These are phyloP conservation scores for Euclidium syriacum DNA, from an alignment of 345 rosid genomes.

Conservation along the genomic window DNA sequence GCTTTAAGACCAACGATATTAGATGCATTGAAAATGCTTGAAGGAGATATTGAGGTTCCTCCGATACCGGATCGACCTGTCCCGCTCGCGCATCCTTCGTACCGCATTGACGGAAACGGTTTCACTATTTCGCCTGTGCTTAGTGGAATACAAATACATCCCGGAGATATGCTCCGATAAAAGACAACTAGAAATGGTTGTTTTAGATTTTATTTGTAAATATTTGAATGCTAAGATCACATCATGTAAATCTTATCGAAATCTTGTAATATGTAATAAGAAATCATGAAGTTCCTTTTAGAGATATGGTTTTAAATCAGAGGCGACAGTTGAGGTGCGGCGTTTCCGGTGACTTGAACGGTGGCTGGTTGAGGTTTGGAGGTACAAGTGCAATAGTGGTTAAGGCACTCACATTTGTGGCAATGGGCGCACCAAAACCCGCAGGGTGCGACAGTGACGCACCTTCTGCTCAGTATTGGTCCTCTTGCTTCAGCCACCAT, in stretches of 20 bases:
- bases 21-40: slow-evolving; percentile 85
- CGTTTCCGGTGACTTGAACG: background rate
- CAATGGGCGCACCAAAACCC: background rate
- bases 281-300: background rate
- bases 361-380: background rate
- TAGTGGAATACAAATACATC: slow-evolving; percentile 20
- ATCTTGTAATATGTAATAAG: background rate
- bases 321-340: background rate
- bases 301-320: background rate
- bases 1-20: slow-evolving; percentile 76
- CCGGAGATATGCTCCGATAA: slow-evolving; percentile 27
- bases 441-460: background rate
- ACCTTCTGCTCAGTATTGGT: background rate
- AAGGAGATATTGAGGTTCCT: slow-evolving; percentile 88
- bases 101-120: slow-evolving; percentile 23
- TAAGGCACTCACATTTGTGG: background rate
- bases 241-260: background rate
- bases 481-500: slow-evolving; percentile 4
- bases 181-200: no score
- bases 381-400: background rate
- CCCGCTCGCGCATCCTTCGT: slow-evolving; percentile 35
- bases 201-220: slow-evolving; percentile 5
- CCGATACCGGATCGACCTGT: slow-evolving; percentile 68
- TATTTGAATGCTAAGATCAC: background rate
- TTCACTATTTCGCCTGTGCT: slow-evolving; percentile 29